These are phyloP conservation scores for Hypoxylon sp. DNA, from an alignment of 2,329 filamentous ascomycete species.

Conservation along the genomic window DNA sequence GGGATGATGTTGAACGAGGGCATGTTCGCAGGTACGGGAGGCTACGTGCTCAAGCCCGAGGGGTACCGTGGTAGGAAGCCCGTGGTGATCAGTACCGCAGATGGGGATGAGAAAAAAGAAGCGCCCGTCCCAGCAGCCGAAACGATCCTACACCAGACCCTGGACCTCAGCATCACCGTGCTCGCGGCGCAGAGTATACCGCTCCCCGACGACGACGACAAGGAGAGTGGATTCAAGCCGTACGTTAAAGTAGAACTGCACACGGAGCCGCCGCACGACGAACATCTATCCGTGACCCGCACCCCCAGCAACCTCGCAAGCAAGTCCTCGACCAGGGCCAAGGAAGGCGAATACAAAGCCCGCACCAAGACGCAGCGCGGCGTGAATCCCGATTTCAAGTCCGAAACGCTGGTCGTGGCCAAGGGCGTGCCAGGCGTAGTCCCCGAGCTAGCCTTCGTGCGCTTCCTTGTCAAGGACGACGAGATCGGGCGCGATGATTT, in stretches of 20 bases:
- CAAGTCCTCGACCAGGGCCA: slow-evolving; percentile 60
- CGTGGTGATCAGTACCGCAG: slow-evolving; percentile 28
- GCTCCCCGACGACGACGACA: slow-evolving; percentile 69
- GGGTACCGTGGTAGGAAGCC: slow-evolving; percentile 62
- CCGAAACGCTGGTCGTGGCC: slow-evolving; percentile 71
- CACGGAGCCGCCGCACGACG: slow-evolving; percentile 69
- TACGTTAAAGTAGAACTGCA: slow-evolving; percentile 90
- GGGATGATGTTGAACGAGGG: slow-evolving; percentile 97
- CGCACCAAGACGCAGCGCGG: slow-evolving; percentile 72
- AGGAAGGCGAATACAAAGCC: slow-evolving; percentile 71
- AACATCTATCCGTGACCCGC: slow-evolving; percentile 35
- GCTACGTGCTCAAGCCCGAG: slow-evolving; percentile 87
- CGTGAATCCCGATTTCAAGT: slow-evolving; percentile 73
- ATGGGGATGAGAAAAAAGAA: slow-evolving; percentile 48
- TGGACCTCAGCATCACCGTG: slow-evolving; percentile 80
- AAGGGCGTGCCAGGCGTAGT: slow-evolving; percentile 68
- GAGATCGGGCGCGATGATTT: slow-evolving; percentile 83
- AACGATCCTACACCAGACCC: slow-evolving; percentile 66
- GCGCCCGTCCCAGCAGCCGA: slow-evolving; percentile 37
- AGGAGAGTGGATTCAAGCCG: slow-evolving; percentile 74
- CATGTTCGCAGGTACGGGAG: slow-evolving; percentile 88
- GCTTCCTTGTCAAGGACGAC: slow-evolving; percentile 91
- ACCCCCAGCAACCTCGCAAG: slow-evolving; percentile 1
- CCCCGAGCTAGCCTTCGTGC: slow-evolving; percentile 79
- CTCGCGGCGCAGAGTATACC: slow-evolving; percentile 83